These are phyloP conservation scores for Carpinus viminea DNA, from an alignment of 306 rosid species.

Conservation along the genomic window DNA sequence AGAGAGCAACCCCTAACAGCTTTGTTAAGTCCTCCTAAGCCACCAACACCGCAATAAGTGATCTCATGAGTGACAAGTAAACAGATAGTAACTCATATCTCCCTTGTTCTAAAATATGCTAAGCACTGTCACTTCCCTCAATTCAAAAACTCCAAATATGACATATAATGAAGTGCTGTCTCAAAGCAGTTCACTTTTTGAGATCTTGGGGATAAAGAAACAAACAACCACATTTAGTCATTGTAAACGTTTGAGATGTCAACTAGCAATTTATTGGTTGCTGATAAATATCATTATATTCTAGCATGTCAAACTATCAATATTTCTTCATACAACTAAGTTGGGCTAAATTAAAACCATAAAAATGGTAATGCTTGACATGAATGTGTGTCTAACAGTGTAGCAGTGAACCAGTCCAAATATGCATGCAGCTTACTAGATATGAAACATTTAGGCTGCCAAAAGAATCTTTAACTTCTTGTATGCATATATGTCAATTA, in stretches of 20 bases:
- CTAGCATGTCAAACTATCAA: neutral
- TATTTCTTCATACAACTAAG: neutral
- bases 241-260: slow-evolving; percentile 3
- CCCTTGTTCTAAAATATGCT: neutral
- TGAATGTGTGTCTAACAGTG: neutral
- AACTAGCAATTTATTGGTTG: neutral
- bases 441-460: neutral
- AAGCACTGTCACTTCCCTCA: neutral
- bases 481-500: neutral
- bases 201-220: neutral
- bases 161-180: neutral
- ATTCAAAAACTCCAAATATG: neutral
- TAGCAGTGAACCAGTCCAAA: neutral
- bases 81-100: neutral
- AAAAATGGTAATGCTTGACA: neutral
- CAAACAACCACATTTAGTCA: neutral
- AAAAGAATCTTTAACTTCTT: neutral
- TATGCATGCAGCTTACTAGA: neutral
- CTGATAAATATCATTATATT: slow-evolving; percentile 7
- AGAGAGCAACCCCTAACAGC: neutral
- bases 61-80: neutral
- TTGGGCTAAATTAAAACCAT: neutral
- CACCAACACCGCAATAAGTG: neutral
- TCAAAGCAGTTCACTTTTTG: neutral
- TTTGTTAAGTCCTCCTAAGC: neutral